Evolutionary conservation across 176 grass and related monocot genomes (phyloP).

Genomic region (Avena atlantica): DNA sequence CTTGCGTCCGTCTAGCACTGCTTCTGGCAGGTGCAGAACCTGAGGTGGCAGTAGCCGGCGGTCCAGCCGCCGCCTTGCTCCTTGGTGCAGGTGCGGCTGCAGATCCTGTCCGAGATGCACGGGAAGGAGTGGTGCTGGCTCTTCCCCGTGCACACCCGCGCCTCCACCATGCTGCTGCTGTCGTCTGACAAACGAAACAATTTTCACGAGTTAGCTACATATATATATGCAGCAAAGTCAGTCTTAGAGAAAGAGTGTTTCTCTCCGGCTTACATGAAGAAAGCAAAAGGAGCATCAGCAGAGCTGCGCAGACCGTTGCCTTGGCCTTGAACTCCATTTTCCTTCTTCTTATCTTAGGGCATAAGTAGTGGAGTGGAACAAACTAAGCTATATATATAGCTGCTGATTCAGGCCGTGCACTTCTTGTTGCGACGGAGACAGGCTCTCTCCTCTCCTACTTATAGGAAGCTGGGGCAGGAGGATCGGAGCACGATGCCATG

Average conservation of each 20-base stretch:
- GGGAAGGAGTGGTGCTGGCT: constrained; percentile 43
- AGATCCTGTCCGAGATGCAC: constrained; percentile 39
- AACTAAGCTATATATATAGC: no score
- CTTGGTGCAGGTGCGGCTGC: neutral
- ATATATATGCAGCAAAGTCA: neutral
- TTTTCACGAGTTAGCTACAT: neutral
- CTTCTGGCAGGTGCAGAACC: constrained; percentile 46
- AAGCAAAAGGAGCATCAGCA: constrained; percentile 46
- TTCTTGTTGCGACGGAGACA: neutral
- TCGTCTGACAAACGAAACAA: neutral
- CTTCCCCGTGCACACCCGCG: constrained; percentile 51
- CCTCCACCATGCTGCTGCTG: constrained; percentile 15
- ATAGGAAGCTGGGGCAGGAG: neutral
- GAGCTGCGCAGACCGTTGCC: constrained; percentile 15
- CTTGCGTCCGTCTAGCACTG: constrained; percentile 13
- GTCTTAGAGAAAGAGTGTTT: no score
- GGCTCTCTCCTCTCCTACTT: neutral
- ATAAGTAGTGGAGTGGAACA: no score
- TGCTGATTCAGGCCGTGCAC: neutral
- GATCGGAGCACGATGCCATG: neutral
- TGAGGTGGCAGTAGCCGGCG: constrained; percentile 30
- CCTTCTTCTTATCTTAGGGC: neutral
- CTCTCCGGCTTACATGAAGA: neutral
- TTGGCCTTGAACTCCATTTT: constrained; percentile 37
- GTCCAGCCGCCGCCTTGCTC: constrained; percentile 36